Evolutionary conservation across 2,329 filamentous ascomycete genomes (phyloP), one percentile per base, ranked within the genome.

Genomic region (Fusarium sp.): DNA sequence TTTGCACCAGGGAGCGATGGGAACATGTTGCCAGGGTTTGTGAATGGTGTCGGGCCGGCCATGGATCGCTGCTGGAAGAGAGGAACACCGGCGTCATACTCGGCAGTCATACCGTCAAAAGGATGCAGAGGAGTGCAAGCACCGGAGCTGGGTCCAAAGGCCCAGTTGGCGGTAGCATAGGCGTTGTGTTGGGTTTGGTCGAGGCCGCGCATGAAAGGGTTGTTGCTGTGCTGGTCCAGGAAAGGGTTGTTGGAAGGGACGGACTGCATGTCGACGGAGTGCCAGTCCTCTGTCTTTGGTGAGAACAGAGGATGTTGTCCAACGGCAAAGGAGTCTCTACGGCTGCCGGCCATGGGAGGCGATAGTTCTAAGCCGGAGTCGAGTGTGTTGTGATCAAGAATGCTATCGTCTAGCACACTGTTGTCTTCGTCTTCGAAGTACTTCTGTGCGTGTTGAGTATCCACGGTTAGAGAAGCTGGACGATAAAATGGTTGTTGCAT

Each of bases 91-190:
- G 83, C 78, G 71, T 90, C 87, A 74, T 86, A 90, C 24, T 88
- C 87, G 27, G 27, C 27, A 41, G 86, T 81, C 34, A 89, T 80
- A 51, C 89, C 87, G 74, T 80, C 78, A 75, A 93, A 92, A 56
- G 89, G 84, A 66, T 89, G 90, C 66, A 94, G 88, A 18, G 92
- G 91, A 9, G 93, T 95, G 79, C 89, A 91, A 67, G 92, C 88
- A 55, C 89, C 91, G 27, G 89, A 83, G 55, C 44, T 66, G 55
- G 65, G 65, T 66, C 63, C 63, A 24, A 66, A 54, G 16, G 58
- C 58, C 92, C 92, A 94, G 67, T 84, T 77, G 69, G 76, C 77
- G 40, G 82, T 80, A 56, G 80, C 78, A 58, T 84, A 84, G 49
- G 77, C 74, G 43, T 79, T 79, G 49, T 78, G 77, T 69, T 87